Conservation (phyloP, 768 basidiomycete genomes). For the Tricholoma sp. region DNA sequence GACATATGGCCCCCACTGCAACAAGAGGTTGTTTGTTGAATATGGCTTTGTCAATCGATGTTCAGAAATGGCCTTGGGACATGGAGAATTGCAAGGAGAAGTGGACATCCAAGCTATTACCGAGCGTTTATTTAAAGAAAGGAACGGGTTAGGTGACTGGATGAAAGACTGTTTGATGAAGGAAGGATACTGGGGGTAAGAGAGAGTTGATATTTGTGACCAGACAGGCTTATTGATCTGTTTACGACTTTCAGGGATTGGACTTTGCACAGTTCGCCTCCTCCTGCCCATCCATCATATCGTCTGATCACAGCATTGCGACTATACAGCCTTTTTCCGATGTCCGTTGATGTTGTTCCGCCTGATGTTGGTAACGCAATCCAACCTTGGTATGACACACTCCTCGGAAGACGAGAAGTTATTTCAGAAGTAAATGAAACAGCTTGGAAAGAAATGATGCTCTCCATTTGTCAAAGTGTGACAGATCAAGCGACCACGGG, state of each 20-base stretch:
- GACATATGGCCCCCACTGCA: conserved; percentile 77
- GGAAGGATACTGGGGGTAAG: conserved; percentile 86
- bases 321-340: conserved; percentile 48
- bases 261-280: conserved; percentile 61
- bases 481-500: conserved; percentile 9
- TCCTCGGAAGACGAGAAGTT: conserved; percentile 36
- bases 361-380: conserved; percentile 26
- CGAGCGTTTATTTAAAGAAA: conserved; percentile 43
- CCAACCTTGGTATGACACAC: conserved; percentile 49
- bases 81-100: conserved; percentile 40
- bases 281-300: conserved; percentile 73
- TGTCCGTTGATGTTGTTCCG: conserved; percentile 15
- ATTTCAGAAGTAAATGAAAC: conserved; percentile 47
- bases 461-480: conserved; percentile 24
- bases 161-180: conserved; percentile 51
- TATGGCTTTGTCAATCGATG: conserved; percentile 76
- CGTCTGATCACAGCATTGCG: conserved; percentile 70
- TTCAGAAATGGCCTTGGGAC: conserved; percentile 18
- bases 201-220: conserved; percentile 10
- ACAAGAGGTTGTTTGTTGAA: conserved; percentile 75
- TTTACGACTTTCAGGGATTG: conserved; percentile 54
- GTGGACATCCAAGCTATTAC: conserved; percentile 57
- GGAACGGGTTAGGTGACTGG: conserved; percentile 31
- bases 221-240: not conserved
- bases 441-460: conserved; percentile 36